Percentiles rank a stretch among this genome's conserved stretches.
Conservation (phyloP, 1,284 basidiomycete species). For the Bjerkandera adusta region DNA sequence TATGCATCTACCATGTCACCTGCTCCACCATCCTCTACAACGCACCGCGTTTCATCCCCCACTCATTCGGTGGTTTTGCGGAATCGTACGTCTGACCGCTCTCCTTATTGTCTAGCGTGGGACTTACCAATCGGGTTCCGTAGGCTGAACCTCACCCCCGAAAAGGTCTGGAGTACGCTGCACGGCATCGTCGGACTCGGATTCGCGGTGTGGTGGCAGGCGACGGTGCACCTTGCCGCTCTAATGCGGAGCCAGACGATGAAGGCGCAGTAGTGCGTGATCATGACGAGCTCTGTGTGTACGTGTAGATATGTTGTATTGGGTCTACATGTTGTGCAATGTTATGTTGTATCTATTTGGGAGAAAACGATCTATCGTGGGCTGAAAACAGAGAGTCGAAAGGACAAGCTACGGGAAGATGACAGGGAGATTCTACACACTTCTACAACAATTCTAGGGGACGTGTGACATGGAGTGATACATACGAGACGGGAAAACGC, state of each 20-base stretch:
- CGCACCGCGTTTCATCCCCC: slow-evolving; percentile 76
- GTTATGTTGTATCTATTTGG: neutral
- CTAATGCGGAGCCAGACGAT: slow-evolving; percentile 34
- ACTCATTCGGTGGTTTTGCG: slow-evolving; percentile 58
- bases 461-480: too few species aligned
- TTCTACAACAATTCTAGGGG: too few species aligned
- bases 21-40: slow-evolving; percentile 74
- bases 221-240: slow-evolving; percentile 54
- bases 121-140: slow-evolving; percentile 2
- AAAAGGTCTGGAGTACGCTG: slow-evolving; percentile 61
- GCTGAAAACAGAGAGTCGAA: too few species aligned
- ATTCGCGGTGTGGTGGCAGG: slow-evolving; percentile 76
- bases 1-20: slow-evolving; percentile 75
- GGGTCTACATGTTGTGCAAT: neutral
- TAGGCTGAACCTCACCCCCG: slow-evolving; percentile 64
- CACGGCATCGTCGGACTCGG: slow-evolving; percentile 68
- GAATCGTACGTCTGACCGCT: slow-evolving; percentile 50
- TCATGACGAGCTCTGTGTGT: neutral
- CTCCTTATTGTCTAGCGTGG: neutral
- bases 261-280: slow-evolving; percentile 26
- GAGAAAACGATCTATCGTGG: too few species aligned
- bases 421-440: too few species aligned
- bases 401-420: too few species aligned
- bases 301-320: neutral
- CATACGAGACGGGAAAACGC: too few species aligned